Evolutionary conservation across 768 basidiomycete species (phyloP), one percentile per base, ranked within the genome.

Genomic region (Sporobolomyces roseus): DNA sequence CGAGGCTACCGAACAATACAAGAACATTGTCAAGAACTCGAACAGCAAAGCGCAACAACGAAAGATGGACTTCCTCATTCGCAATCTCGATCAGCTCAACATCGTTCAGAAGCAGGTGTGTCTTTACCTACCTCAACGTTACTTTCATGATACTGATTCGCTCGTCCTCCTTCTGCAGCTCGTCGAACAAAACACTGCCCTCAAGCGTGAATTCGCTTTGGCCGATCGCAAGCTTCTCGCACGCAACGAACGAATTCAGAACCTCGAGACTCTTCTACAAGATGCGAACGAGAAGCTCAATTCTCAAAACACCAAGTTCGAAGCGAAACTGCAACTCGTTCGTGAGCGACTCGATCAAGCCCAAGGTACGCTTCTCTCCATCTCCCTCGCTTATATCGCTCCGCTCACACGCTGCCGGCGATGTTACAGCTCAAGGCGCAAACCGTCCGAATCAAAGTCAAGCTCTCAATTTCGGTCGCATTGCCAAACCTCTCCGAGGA

Each of bases 21-120:
- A 93, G 82, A 94, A 93, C 77, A 91, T 98, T 66, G 93, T 96
- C 75, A 88, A 91, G 71, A 96, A 96, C 78, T 93, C 92, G 81
- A 98, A 98, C 80, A 93, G 89, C 79, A 93, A 94, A 79, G 91
- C 94, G 10, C 96, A 99, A 75, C 91, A 94, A 81, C 93, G 94
- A 85, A 97, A 98, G 85, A 93, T 98, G 89, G 90, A 92, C 17
- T 96, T 97, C 85, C 80, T 99, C 62, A 93, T 97, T 78, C 88
- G 94, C 60, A 99, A 98, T 77, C 81, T 99, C 60, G 93, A 97
- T 77, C 91, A 94, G 77, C 81, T 98, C 72, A 94, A 93, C 32
- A 80, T 91, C 60, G 93, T 98, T 27, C 96, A 98, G 84, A 96
- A 97, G 80, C 93, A 97, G 87, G 93, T 88, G 70, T 59, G 83